Evolutionary conservation across 1,284 basidiomycete genomes (phyloP).

Genomic region (Lentinula novae-zelandiae): DNA sequence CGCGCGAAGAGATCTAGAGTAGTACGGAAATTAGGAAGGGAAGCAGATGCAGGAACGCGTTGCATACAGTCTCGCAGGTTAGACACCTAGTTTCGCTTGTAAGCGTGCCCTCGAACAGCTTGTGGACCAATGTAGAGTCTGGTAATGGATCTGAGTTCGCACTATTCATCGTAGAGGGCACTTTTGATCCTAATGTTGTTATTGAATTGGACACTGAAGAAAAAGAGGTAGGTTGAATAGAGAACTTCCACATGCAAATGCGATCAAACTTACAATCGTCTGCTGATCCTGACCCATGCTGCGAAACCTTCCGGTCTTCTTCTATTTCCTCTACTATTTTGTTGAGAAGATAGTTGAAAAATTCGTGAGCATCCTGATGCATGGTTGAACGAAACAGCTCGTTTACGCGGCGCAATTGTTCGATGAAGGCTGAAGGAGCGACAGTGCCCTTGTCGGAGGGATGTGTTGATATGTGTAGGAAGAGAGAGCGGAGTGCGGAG

Average conservation of each 20-base stretch:
- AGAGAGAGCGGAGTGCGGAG: slow-evolving; percentile 88
- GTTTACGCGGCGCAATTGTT: slow-evolving; percentile 87
- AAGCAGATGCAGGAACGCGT: background rate
- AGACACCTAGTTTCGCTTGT: slow-evolving; percentile 97
- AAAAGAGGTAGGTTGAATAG: background rate
- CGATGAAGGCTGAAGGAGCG: slow-evolving; percentile 84
- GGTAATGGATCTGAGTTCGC: slow-evolving; percentile 35
- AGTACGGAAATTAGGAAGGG: slow-evolving; percentile 8
- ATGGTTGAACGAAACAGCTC: slow-evolving; percentile 82
- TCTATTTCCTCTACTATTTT: slow-evolving; percentile 92
- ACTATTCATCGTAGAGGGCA: slow-evolving; percentile 32
- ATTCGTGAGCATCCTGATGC: slow-evolving; percentile 97
- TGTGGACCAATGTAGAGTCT: slow-evolving; percentile 82
- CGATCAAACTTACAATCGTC: slow-evolving; percentile 48
- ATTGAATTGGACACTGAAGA: slow-evolving; percentile 55
- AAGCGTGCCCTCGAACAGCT: slow-evolving; percentile 88
- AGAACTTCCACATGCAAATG: background rate
- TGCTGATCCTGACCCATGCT: slow-evolving; percentile 31
- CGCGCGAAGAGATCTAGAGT: slow-evolving; percentile 83
- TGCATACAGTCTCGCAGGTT: slow-evolving; percentile 87
- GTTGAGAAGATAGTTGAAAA: slow-evolving; percentile 93
- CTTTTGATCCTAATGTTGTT: slow-evolving; percentile 46
- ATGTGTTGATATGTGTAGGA: slow-evolving; percentile 75
- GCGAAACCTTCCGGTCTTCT: slow-evolving; percentile 50
- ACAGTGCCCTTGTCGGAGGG: slow-evolving; percentile 80